Conservation (phyloP, 2,329 filamentous ascomycete genomes). For the Trichoderma sp. region DNA sequence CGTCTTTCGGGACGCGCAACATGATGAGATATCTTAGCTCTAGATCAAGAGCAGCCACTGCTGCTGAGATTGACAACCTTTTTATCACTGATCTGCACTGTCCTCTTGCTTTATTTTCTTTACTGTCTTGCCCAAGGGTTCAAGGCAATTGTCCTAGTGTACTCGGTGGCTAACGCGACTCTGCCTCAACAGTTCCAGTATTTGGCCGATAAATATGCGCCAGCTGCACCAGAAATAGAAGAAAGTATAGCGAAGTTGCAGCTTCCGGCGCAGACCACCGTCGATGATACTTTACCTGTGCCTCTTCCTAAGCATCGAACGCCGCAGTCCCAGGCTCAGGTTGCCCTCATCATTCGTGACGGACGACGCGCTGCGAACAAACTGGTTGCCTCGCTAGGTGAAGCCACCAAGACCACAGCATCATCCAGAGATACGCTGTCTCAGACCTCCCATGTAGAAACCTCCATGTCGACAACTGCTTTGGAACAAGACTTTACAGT, state of each 20-base stretch:
- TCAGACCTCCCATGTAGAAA: constrained; percentile 48
- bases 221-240: constrained; percentile 64
- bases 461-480: constrained; percentile 64
- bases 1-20: constrained; percentile 29
- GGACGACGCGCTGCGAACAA: constrained; percentile 60
- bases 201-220: constrained; percentile 68
- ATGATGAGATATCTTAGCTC: constrained; percentile 66
- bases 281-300: constrained; percentile 53
- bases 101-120: constrained; percentile 16
- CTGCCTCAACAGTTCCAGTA: constrained; percentile 57
- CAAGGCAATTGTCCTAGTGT: background rate
- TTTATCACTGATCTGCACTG: constrained; percentile 30
- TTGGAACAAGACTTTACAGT: constrained; percentile 92
- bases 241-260: constrained; percentile 68
- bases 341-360: constrained; percentile 65
- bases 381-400: constrained; percentile 48
- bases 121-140: constrained; percentile 29
- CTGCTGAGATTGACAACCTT: constrained; percentile 61
- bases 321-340: constrained; percentile 50
- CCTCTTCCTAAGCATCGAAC: constrained; percentile 55
- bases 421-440: constrained; percentile 53
- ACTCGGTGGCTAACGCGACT: background rate
- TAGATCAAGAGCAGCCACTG: constrained; percentile 72
- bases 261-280: constrained; percentile 56
- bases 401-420: constrained; percentile 53